These are phyloP conservation scores for Stereum hirsutum DNA, from an alignment of 1,284 basidiomycete species.

Conservation along the genomic window DNA sequence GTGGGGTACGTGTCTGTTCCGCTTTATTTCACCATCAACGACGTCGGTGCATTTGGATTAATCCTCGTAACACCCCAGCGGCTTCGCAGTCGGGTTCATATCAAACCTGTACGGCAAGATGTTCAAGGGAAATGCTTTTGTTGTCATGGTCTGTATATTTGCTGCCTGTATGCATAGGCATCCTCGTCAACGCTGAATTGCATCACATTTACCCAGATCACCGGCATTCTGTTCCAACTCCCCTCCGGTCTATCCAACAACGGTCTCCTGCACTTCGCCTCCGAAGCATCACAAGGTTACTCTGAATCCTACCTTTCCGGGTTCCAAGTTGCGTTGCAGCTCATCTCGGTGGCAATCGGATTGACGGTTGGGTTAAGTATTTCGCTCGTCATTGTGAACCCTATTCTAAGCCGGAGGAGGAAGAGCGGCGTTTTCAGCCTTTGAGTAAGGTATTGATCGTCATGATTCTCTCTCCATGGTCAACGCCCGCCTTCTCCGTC, in stretches of 20 bases:
- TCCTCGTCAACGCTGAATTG: no score
- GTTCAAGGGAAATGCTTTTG: slow-evolving; percentile 71
- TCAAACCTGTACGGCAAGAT: slow-evolving; percentile 81
- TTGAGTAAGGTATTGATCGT: no score
- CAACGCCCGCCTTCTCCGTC: no score
- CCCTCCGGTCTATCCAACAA: slow-evolving; percentile 79
- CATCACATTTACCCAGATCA: no score
- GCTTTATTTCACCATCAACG: slow-evolving; percentile 1
- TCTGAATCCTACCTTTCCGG: slow-evolving; percentile 53
- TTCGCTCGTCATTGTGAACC: slow-evolving; percentile 48
- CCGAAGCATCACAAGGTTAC: slow-evolving; percentile 37
- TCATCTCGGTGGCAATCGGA: slow-evolving; percentile 55
- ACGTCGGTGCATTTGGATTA: slow-evolving; percentile 5
- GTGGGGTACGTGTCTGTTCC: slow-evolving; percentile 36
- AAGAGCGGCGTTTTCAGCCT: slow-evolving; percentile 53
- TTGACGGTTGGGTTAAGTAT: slow-evolving; percentile 68
- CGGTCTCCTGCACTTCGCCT: slow-evolving; percentile 73
- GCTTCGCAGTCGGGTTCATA: slow-evolving; percentile 77
- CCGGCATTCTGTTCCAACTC: slow-evolving; percentile 84
- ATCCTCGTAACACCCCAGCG: no score
- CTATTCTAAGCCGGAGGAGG: slow-evolving; percentile 44
- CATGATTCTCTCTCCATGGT: no score
- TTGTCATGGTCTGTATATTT: no score
- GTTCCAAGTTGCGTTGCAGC: slow-evolving; percentile 58
- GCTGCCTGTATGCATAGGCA: no score